Evolutionary conservation across 305 asterid species (phyloP).

Genomic region (Withania somnifera): DNA sequence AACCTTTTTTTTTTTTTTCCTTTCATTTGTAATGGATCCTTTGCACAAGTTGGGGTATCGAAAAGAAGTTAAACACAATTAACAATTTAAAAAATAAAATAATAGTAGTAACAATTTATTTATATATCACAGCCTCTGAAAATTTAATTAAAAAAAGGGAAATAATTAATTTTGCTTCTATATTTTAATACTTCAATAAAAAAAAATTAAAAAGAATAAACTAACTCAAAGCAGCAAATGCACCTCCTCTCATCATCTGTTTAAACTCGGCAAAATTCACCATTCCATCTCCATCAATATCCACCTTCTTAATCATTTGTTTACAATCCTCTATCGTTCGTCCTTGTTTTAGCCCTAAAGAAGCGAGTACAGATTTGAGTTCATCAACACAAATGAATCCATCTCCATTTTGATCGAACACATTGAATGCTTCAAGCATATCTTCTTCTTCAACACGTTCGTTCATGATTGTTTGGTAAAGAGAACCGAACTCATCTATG

Average conservation of each 20-base stretch:
- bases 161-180: background rate
- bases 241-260: conserved; percentile 87
- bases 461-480: conserved; percentile 49
- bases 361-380: conserved; percentile 48
- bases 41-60: background rate
- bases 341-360: conserved; percentile 65
- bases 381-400: conserved; percentile 70
- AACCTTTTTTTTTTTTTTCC: too few relatives aligned
- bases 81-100: background rate
- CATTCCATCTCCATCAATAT: conserved; percentile 74
- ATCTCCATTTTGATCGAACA: conserved; percentile 62
- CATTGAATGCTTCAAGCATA: conserved; percentile 72
- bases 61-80: background rate
- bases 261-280: conserved; percentile 63
- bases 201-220: background rate
- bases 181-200: background rate
- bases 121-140: background rate
- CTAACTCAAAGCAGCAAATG: conserved; percentile 44
- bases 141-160: too few relatives aligned
- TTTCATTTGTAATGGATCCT: background rate
- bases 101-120: background rate
- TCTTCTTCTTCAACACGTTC: conserved; percentile 70
- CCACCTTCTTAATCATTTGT: conserved; percentile 70
- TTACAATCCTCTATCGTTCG: conserved; percentile 60
- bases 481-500: conserved; percentile 48